Conservation (phyloP, 2,329 filamentous ascomycete genomes). For the Elsinoe perseae region DNA sequence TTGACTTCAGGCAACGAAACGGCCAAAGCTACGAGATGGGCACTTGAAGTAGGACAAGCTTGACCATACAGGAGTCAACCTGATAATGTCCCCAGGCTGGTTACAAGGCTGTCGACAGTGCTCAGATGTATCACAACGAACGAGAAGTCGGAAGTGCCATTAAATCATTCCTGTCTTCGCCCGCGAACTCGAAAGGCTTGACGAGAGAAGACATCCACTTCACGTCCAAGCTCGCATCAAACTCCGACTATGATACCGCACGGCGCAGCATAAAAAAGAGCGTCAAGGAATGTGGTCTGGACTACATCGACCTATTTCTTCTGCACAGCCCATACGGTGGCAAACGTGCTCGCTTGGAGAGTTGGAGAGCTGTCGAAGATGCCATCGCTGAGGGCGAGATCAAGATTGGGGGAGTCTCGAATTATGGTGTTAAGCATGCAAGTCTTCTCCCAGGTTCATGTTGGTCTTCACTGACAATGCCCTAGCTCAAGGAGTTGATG, state of each 20-base stretch:
- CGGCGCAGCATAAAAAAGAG: conserved; percentile 58
- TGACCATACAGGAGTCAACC: conserved; percentile 39
- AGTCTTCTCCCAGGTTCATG: conserved; percentile 27
- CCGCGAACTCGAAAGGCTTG: conserved; percentile 43
- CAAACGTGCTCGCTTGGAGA: conserved; percentile 56
- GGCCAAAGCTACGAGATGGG: conserved; percentile 49
- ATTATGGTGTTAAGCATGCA: conserved; percentile 64
- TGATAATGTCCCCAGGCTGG: conserved; percentile 31
- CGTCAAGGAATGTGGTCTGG: conserved; percentile 57
- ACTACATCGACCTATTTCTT: conserved; percentile 72
- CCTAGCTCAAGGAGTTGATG: conserved; percentile 60
- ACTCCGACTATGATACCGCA: conserved; percentile 59
- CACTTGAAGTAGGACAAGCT: conserved; percentile 41
- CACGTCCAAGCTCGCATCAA: conserved; percentile 68
- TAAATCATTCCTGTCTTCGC: conserved; percentile 44
- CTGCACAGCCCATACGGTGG: conserved; percentile 75
- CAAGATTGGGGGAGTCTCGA: conserved; percentile 65
- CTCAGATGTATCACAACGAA: conserved; percentile 66
- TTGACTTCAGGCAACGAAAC: conserved; percentile 58
- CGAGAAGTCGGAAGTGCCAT: conserved; percentile 61
- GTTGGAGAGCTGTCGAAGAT: conserved; percentile 71
- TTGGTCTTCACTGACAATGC: neutral
- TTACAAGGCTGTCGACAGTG: conserved; percentile 49
- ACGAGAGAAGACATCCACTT: conserved; percentile 67
- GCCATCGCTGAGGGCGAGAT: conserved; percentile 65